A percentile compares a stretch with the other conserved stretches of the same genome.
Evolutionary conservation across 2,329 filamentous ascomycete genomes (phyloP).

Genomic region (Phialophora expanda): DNA sequence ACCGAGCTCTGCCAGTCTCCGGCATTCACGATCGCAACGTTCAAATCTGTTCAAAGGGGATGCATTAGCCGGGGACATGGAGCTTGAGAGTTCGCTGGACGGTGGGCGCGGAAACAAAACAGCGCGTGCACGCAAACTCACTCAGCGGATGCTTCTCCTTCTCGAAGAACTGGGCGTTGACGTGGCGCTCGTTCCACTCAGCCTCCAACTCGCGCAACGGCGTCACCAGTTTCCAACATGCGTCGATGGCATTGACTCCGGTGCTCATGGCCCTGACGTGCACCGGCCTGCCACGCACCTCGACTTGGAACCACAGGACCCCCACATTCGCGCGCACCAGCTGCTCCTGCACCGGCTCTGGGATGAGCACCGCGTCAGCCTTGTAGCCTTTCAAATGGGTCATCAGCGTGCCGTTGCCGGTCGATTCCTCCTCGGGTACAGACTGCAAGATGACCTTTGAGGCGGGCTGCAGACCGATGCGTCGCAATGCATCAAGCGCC

Average conservation of each 20-base stretch:
- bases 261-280: conserved; percentile 33
- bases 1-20: conserved; percentile 35
- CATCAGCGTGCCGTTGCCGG: conserved; percentile 36
- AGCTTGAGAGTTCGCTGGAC: too few species aligned
- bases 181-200: conserved; percentile 34
- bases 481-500: conserved; percentile 29
- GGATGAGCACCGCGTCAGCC: conserved; percentile 35
- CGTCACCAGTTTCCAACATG: conserved; percentile 32
- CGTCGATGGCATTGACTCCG: conserved; percentile 34
- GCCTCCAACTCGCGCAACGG: conserved; percentile 33
- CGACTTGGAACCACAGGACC: conserved; percentile 36
- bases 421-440: conserved; percentile 35
- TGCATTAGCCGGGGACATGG: background rate
- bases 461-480: conserved; percentile 31
- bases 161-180: conserved; percentile 26
- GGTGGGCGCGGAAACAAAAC: too few species aligned
- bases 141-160: conserved; percentile 34
- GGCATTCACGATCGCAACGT: conserved; percentile 35
- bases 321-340: conserved; percentile 35
- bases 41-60: conserved; percentile 25
- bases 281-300: conserved; percentile 32
- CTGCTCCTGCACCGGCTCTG: conserved; percentile 33
- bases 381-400: conserved; percentile 36
- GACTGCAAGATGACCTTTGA: conserved; percentile 34
- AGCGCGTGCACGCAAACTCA: conserved; percentile 18